phyloP scores from a whole-genome alignment of 1,284 basidiomycete genomes.

The Ganoderma boninense region DNA sequence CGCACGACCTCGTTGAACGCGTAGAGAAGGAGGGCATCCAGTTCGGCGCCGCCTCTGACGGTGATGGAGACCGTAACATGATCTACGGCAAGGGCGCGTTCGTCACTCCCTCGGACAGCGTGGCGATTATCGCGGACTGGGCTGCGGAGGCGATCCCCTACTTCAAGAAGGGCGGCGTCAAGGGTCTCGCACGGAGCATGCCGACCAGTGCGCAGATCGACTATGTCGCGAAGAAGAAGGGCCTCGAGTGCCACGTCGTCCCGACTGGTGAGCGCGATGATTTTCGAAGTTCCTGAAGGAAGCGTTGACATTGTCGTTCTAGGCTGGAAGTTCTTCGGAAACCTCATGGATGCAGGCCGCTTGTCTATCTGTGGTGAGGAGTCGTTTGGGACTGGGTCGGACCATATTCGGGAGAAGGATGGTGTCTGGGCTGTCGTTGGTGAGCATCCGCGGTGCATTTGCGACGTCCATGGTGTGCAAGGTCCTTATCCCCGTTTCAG shows the following conservation, averaged over 20 bases:
- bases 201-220: conserved; percentile 98
- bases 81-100: conserved; percentile 99
- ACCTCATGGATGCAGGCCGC: conserved; percentile 98
- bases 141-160: conserved; percentile 93
- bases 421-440: conserved; percentile 97
- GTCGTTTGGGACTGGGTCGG: conserved; percentile 99
- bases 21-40: conserved; percentile 90
- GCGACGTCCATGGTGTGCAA: no score
- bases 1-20: conserved; percentile 91
- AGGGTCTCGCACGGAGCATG: conserved; percentile 97
- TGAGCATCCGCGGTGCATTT: conserved; percentile 41
- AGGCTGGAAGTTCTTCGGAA: conserved; percentile 99
- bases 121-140: conserved; percentile 99
- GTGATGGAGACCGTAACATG: conserved; percentile 99
- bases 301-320: conserved; percentile 7
- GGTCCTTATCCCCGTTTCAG: conserved; percentile 50
- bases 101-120: conserved; percentile 96
- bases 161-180: conserved; percentile 92
- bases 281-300: neutral
- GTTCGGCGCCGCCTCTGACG: conserved; percentile 97
- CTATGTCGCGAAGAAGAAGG: conserved; percentile 94
- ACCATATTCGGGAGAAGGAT: conserved; percentile 99
- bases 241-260: conserved; percentile 95
- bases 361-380: conserved; percentile 99
- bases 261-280: conserved; percentile 79